Evolutionary conservation across 257 asterid genomes (phyloP).

Genomic region (Scutellaria minor): DNA sequence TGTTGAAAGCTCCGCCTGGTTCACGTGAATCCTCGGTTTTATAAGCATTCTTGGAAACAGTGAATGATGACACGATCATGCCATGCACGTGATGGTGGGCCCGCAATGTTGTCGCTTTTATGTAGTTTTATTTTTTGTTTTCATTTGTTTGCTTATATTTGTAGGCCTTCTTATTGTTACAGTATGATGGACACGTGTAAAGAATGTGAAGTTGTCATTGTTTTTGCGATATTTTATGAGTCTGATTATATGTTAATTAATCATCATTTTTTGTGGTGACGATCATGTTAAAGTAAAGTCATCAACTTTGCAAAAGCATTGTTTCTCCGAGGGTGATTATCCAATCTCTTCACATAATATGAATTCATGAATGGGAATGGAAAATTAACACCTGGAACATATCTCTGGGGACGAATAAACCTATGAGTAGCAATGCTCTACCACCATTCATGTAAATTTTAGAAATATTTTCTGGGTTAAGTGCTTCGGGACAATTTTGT

Average conservation of each 20-base stretch:
- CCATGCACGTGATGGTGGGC: background rate
- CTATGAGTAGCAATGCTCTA: background rate
- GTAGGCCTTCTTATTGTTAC: background rate
- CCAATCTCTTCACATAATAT: background rate
- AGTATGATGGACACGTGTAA: background rate
- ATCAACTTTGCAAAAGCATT: background rate
- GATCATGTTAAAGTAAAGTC: background rate
- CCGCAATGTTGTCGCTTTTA: background rate
- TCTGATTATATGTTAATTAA: background rate
- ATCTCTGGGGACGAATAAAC: background rate
- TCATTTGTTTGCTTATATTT: background rate
- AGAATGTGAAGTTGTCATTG: background rate
- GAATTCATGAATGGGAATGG: background rate
- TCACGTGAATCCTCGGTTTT: constrained; percentile 17
- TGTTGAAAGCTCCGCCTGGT: background rate
- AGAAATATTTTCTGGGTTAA: too few relatives aligned
- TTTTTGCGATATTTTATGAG: background rate
- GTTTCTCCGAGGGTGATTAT: background rate
- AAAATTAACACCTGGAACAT: background rate
- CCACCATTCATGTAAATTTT: too few relatives aligned
- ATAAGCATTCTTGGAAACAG: constrained; percentile 13
- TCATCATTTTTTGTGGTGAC: background rate
- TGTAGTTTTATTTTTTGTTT: background rate
- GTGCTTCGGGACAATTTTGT: too few relatives aligned
- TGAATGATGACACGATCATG: background rate